Conservation (phyloP, 768 basidiomycete species). For the Calocybe gangraenosa region DNA sequence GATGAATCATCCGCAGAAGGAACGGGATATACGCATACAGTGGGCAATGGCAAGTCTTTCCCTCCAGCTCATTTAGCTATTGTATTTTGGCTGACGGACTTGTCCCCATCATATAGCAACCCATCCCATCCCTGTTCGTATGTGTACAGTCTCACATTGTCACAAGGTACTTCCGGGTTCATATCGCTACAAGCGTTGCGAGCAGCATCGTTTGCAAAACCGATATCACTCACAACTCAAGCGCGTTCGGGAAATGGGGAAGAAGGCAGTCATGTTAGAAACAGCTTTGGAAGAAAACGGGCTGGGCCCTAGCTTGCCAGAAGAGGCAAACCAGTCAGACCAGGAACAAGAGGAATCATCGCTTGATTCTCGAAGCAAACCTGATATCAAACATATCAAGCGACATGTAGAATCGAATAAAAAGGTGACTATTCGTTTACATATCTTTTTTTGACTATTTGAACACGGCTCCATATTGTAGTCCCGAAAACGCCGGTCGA, state of each 20-base stretch:
- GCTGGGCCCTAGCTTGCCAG: neutral
- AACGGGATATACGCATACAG: no score
- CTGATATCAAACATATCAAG: conserved; percentile 10
- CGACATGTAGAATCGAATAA: neutral
- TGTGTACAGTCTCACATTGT: conserved; percentile 58
- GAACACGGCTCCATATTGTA: neutral
- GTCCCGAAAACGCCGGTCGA: conserved; percentile 18
- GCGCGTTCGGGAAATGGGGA: conserved; percentile 33
- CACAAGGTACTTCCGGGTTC: conserved; percentile 43
- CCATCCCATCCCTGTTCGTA: conserved; percentile 32
- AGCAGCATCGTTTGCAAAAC: conserved; percentile 53
- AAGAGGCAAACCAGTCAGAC: neutral
- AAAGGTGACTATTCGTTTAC: neutral
- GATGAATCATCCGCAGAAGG: no score
- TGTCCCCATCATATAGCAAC: neutral
- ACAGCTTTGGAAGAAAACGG: conserved; percentile 2
- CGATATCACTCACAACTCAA: conserved; percentile 49
- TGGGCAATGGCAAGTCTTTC: neutral
- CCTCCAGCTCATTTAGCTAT: neutral
- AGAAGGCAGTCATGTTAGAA: conserved; percentile 9
- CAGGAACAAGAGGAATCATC: no score
- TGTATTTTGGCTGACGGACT: neutral
- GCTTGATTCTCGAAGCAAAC: neutral
- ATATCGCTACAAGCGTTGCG: conserved; percentile 51
- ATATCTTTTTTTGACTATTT: no score